Percentiles rank a stretch among this genome's conserved stretches.
Conservation (phyloP, 75 land plant genomes). For the Selaginella tamariscina region DNA sequence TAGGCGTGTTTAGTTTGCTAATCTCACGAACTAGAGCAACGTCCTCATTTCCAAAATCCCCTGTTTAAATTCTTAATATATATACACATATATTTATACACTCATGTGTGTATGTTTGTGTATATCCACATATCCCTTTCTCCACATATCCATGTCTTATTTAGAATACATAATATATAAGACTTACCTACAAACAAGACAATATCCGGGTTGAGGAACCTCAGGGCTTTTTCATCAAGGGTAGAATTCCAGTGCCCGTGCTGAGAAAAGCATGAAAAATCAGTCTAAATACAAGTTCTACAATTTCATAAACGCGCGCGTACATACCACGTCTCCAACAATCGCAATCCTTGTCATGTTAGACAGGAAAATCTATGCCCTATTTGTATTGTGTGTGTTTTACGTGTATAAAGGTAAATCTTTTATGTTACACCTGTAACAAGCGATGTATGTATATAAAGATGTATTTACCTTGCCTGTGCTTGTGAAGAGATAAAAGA, state of each 20-base stretch:
- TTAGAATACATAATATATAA: conserved; percentile 6
- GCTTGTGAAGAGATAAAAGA: too few species aligned
- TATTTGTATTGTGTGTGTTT: too few species aligned
- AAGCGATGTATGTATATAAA: too few species aligned
- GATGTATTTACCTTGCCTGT: too few species aligned
- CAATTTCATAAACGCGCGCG: too few species aligned
- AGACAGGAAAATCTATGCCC: too few species aligned
- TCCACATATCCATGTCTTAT: neutral
- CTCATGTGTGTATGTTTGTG: neutral
- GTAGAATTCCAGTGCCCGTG: conserved; percentile 47
- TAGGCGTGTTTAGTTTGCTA: conserved; percentile 44
- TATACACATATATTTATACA: neutral
- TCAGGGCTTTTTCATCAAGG: conserved; percentile 44
- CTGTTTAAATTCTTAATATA: conserved; percentile 19
- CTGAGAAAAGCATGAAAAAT: too few species aligned
- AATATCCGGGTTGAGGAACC: conserved; percentile 52
- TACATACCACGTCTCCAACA: neutral
- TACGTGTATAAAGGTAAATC: too few species aligned
- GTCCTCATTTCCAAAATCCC: conserved; percentile 90
- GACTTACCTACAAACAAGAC: conserved; percentile 76
- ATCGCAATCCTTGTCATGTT: neutral
- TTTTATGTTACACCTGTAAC: too few species aligned
- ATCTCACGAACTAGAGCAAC: conserved; percentile 66
- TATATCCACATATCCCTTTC: neutral
- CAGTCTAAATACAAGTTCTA: too few species aligned